Conservation (phyloP, 2,329 filamentous ascomycete genomes). For the Amylocarpus encephaloides region DNA sequence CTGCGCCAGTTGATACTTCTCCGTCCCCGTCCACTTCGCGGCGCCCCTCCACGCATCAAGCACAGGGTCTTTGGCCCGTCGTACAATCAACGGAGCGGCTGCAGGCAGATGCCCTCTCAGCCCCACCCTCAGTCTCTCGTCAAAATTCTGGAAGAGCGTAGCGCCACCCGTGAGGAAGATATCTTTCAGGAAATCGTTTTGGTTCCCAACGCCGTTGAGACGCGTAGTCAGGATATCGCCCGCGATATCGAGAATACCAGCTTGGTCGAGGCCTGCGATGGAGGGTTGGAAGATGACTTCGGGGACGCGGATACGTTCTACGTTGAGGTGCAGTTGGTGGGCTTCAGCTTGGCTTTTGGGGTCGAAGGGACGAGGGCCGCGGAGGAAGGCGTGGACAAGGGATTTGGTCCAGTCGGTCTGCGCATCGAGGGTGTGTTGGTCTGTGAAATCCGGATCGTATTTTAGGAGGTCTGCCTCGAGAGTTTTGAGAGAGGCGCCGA, state of each 20-base stretch:
- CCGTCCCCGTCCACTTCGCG: slow-evolving; percentile 68
- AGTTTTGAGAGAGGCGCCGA: slow-evolving; percentile 63
- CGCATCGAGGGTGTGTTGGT: slow-evolving; percentile 85
- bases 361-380: slow-evolving; percentile 83
- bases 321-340: slow-evolving; percentile 89
- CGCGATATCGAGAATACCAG: slow-evolving; percentile 86
- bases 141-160: slow-evolving; percentile 78
- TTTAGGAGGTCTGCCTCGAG: slow-evolving; percentile 81
- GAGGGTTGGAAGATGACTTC: slow-evolving; percentile 90
- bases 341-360: slow-evolving; percentile 70
- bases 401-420: slow-evolving; percentile 94
- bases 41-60: slow-evolving; percentile 93
- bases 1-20: slow-evolving; percentile 55
- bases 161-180: slow-evolving; percentile 95
- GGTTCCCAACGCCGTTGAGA: slow-evolving; percentile 50
- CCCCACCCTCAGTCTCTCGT: slow-evolving; percentile 70
- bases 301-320: slow-evolving; percentile 89
- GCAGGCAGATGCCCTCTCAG: slow-evolving; percentile 66
- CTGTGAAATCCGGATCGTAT: slow-evolving; percentile 83
- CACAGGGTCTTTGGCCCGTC: slow-evolving; percentile 68
- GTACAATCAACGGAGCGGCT: slow-evolving; percentile 59
- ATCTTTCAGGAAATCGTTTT: slow-evolving; percentile 70
- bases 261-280: slow-evolving; percentile 89
- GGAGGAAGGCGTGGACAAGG: slow-evolving; percentile 81
- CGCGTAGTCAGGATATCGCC: slow-evolving; percentile 84